Evolutionary conservation across 2,329 filamentous ascomycete species (phyloP), one percentile per base, ranked within the genome.

Genomic region (Aspergillaceae sp.): DNA sequence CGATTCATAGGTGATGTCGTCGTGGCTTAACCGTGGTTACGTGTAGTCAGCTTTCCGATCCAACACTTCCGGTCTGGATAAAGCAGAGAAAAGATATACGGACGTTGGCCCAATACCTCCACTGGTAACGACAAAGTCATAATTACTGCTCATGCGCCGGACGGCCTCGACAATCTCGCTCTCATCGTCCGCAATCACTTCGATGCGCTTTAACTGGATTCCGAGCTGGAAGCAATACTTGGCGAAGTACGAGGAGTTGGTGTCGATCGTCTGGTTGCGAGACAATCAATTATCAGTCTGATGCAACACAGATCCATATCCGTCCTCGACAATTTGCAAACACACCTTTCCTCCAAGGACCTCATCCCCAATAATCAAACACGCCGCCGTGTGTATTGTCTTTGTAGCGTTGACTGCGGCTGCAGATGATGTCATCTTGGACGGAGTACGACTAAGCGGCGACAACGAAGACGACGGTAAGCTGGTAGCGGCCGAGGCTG

Each of bases 81-180:
- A 30, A 33, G 37, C 19, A 26, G 27, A 45, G 41, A 27, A 29
- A 47, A 44, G 34, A 33, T 47, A 52, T 47, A 67, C 83, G 73
- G 71, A 91, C 86, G 91, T 97, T 54, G 92, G 92, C 7, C 91
- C 91, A 61, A 98, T 97, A 29, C 92, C 91, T 55, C 92, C 91
- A 57, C 86, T 92, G 5, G 92, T 97, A 4, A 97, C 87, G 40
- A 98, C 87, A 64, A 97, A 87, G 68, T 97, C 92, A 63, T 96
- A 97, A 53, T 79, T 83, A 44, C 78, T 76, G 61, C 87, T 94
- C 89, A 98, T 94, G 51, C 90, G 82, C 44, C 77, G 77, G 4
- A 88, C 84, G 1, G 89, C 88, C 65, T 97, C 90, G 43, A 91
- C 74, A 61, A 98, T 97, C 59, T 96, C 90, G 51, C 74, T 73